Base-by-base conservation (phyloP, 371 early-diverging fungal genomes). In the Rhizopus arrhizus region DNA sequence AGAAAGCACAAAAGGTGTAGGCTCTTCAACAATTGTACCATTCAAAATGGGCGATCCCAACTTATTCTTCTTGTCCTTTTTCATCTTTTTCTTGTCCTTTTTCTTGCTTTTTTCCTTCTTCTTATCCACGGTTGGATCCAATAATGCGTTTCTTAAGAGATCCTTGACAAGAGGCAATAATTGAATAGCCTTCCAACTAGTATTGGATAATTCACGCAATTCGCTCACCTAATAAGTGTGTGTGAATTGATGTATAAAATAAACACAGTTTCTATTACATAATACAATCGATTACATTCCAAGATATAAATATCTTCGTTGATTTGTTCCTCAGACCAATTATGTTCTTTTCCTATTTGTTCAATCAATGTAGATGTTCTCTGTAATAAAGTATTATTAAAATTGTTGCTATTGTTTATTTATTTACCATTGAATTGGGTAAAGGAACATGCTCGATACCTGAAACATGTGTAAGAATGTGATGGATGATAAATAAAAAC, bases 291-390 rank as follows among this genome's bases (percentile, higher is more conserved):
- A 74, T 87, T 82, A 12, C 63, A 54, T 15, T 81, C 81, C 56
- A 87, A 57, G 33, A 82, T 67, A 16, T 67, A 64, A 43, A 82
- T 73, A 52, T 87, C 87, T 34, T 61, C 65, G 16, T 81, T 73
- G 12, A 87, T 74, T 66, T 87, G 83, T n/a, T 78, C 71, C 41
- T 77, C 66, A 10, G 78, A 75, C 87, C 87, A 87, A 13, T 81
- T 80, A 28, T 80, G 73, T 56, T 85, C 87, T 50, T 76, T 58
- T 42, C 85, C 85, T 38, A 87, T 82, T 57, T 82, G 85, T 53
- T 85, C 85, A 58, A 87, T 53, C n/a, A 87, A 49, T 2, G 85
- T 85, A 0, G 85, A 83, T 13, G 79, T 75, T 76, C 84, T 77
- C 86, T 86, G 45, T 7, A 9, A 16, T 16, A 22, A 8, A 31